A percentile compares a stretch with the other conserved stretches of the same genome.
These are phyloP conservation scores for Tolypocladium amazonense DNA, from an alignment of 2,329 filamentous ascomycete genomes.

Conservation along the genomic window DNA sequence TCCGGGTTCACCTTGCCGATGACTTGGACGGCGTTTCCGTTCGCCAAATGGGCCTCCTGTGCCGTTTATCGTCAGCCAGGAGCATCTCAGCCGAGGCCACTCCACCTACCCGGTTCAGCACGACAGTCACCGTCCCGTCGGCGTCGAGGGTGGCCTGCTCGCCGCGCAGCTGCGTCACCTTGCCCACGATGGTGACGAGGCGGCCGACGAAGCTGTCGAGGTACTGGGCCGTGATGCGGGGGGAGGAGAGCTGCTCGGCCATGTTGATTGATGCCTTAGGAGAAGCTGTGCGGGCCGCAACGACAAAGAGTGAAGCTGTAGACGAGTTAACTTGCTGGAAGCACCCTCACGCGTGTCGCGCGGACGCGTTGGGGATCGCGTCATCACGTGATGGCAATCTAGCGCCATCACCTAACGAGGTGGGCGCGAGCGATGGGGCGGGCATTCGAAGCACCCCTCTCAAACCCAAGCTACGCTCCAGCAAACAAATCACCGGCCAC, in stretches of 20 bases:
- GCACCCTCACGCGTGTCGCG: not conserved
- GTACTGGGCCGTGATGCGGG: conserved; percentile 72
- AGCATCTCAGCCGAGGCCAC: not conserved
- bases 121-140: conserved; percentile 62
- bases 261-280: conserved; percentile 30
- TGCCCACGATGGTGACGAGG: conserved; percentile 78
- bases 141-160: conserved; percentile 74
- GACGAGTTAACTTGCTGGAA: not conserved
- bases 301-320: not conserved
- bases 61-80: not conserved
- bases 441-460: too few relatives aligned
- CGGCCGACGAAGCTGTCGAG: conserved; percentile 65
- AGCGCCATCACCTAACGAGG: not conserved
- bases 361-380: not conserved
- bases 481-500: not conserved
- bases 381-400: not conserved
- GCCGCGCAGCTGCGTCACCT: conserved; percentile 71
- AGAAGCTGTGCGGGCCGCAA: not conserved
- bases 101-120: conserved; percentile 57
- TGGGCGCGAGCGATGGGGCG: too few relatives aligned
- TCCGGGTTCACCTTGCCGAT: conserved; percentile 73
- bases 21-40: conserved; percentile 62
- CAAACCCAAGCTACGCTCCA: not conserved
- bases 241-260: conserved; percentile 57
- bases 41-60: conserved; percentile 60